These are phyloP conservation scores for Yarrowia sp. DNA, from an alignment of 805 yeast genomes.

Conservation along the genomic window DNA sequence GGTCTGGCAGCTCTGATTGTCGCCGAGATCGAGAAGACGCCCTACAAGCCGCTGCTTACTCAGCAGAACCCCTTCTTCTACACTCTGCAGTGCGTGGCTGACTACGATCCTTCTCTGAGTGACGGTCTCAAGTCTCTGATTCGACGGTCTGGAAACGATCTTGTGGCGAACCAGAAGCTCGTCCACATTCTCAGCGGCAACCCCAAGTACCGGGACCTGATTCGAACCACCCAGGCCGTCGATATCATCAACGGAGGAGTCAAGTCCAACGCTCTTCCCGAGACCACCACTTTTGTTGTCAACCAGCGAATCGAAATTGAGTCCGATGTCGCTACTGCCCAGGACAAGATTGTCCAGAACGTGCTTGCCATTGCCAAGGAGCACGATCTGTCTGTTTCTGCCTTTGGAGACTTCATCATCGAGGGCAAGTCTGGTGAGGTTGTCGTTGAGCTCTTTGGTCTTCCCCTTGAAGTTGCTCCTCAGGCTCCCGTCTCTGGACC, in stretches of 20 bases:
- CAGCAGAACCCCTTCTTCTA: conserved; percentile 65
- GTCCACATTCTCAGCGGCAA: conserved; percentile 16
- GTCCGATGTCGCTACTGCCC: conserved; percentile 56
- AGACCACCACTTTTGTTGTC: conserved; percentile 58
- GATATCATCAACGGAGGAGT: conserved; percentile 75
- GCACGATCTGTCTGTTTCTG: conserved; percentile 58
- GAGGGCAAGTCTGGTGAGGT: conserved; percentile 44
- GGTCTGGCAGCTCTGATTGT: conserved; percentile 73
- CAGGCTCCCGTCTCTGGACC: conserved; percentile 50
- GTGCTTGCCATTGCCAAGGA: conserved; percentile 56
- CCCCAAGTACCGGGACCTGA: conserved; percentile 43
- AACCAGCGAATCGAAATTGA: conserved; percentile 73
- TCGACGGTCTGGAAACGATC: conserved; percentile 38
- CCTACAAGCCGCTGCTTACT: conserved; percentile 58
- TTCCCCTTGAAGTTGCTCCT: conserved; percentile 59
- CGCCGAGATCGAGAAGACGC: conserved; percentile 62
- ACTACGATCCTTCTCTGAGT: conserved; percentile 53
- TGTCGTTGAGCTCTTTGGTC: conserved; percentile 23
- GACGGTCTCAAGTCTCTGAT: conserved; percentile 43
- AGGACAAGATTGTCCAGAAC: conserved; percentile 52
- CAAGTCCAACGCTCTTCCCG: conserved; percentile 80
- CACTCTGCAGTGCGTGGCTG: conserved; percentile 68
- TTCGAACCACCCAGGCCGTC: conserved; percentile 71
- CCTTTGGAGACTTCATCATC: conserved; percentile 47
- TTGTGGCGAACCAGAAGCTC: conserved; percentile 43